Evolutionary conservation across 2,329 filamentous ascomycete genomes (phyloP).

Genomic region (Huntiella moniliformis): DNA sequence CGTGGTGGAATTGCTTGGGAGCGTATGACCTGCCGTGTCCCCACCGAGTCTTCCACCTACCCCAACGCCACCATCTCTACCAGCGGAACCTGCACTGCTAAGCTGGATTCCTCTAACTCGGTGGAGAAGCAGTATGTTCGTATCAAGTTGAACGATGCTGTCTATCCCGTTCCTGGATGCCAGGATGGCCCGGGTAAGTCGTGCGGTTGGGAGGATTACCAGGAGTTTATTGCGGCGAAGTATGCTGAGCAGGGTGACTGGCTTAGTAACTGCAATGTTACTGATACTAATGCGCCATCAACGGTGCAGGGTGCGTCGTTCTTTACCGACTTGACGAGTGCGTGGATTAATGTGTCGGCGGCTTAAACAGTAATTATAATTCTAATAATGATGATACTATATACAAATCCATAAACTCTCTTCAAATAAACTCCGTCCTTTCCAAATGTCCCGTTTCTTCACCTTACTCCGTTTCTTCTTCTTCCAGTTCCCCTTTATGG

Average conservation of each 20-base stretch:
- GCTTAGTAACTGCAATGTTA: constrained; percentile 28
- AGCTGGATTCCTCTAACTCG: constrained; percentile 4
- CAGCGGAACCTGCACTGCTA: constrained; percentile 5
- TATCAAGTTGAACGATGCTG: constrained; percentile 41
- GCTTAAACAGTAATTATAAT: constrained; percentile 1
- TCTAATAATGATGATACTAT: not conserved
- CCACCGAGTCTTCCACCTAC: constrained; percentile 3
- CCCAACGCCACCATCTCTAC: constrained; percentile 5
- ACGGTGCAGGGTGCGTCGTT: constrained; percentile 29
- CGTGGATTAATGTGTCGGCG: constrained; percentile 17
- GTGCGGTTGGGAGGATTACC: constrained; percentile 29
- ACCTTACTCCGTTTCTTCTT: no score
- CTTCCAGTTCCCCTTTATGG: no score
- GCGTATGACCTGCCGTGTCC: constrained; percentile 31
- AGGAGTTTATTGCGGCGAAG: constrained; percentile 25
- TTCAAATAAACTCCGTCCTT: no score
- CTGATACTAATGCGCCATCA: constrained; percentile 21
- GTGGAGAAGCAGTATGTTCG: constrained; percentile 29
- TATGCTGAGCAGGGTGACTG: constrained; percentile 30
- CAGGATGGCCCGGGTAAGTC: constrained; percentile 34
- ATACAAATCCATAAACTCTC: no score
- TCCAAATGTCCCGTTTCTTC: no score
- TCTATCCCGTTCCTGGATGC: constrained; percentile 40
- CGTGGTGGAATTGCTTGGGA: constrained; percentile 47
- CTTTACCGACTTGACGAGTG: constrained; percentile 26